A percentile compares a stretch with the other conserved stretches of the same genome.
Conservation (phyloP, 768 basidiomycete species). For the Leccinum obscurum region DNA sequence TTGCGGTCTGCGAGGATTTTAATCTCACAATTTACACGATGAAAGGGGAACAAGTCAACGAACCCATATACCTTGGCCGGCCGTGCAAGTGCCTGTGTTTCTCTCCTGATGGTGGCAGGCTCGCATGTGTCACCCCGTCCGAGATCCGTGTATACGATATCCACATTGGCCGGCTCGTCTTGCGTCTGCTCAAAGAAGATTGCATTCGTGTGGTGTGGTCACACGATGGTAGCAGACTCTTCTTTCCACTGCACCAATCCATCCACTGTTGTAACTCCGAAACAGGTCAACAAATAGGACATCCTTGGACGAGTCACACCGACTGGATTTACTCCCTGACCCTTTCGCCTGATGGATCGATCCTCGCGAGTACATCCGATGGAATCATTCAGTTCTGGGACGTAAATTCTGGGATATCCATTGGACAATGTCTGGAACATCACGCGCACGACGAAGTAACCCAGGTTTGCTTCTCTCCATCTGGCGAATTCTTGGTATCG, state of each 20-base stretch:
- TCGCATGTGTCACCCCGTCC: background rate
- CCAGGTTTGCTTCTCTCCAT: background rate
- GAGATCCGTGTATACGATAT: background rate
- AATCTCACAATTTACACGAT: background rate
- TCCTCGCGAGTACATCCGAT: background rate
- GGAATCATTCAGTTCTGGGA: background rate
- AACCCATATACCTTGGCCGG: background rate
- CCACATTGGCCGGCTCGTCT: background rate
- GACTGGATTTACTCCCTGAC: background rate
- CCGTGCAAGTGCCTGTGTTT: background rate
- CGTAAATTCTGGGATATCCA: background rate
- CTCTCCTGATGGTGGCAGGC: background rate
- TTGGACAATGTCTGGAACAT: background rate
- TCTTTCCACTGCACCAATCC: background rate
- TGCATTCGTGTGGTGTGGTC: background rate
- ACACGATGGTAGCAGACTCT: background rate
- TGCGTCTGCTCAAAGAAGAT: background rate
- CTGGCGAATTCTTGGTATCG: background rate
- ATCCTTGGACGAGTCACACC: background rate
- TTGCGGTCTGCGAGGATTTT: background rate
- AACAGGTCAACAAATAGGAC: background rate
- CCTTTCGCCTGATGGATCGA: background rate
- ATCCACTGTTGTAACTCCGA: background rate
- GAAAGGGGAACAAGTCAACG: background rate
- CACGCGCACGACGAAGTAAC: no score